phyloP scores from a whole-genome alignment of 2,329 filamentous ascomycete genomes.

The Coniosporium tulheliwenetii region DNA sequence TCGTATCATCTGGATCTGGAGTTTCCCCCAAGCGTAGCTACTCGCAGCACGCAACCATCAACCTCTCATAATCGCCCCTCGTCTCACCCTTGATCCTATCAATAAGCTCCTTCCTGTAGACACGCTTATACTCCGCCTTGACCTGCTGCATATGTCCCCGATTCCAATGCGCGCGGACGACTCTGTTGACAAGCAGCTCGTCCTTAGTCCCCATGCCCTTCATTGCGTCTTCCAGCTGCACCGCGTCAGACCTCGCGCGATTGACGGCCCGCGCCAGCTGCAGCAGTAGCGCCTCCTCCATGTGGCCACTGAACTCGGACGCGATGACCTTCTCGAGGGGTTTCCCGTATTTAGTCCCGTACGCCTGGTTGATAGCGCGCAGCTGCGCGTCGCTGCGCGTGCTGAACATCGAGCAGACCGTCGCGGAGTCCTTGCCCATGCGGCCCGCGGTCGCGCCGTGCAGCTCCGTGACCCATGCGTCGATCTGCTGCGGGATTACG shows the following conservation, averaged over 20 bases:
- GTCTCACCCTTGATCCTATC: slow-evolving; percentile 67
- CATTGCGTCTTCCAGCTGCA: slow-evolving; percentile 76
- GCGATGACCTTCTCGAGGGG: slow-evolving; percentile 59
- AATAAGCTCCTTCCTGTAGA: slow-evolving; percentile 51
- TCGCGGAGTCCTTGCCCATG: slow-evolving; percentile 55
- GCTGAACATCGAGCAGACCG: slow-evolving; percentile 65
- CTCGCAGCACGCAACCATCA: slow-evolving; percentile 49
- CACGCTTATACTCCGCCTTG: slow-evolving; percentile 59
- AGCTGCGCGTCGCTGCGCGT: slow-evolving; percentile 69
- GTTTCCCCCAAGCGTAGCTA: too few species aligned
- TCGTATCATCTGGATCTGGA: too few species aligned
- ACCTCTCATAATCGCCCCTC: slow-evolving; percentile 62
- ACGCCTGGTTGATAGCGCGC: slow-evolving; percentile 62
- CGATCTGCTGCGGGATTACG: slow-evolving; percentile 55
- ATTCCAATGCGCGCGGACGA: slow-evolving; percentile 77
- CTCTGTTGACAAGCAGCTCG: slow-evolving; percentile 56
- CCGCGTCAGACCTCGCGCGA: slow-evolving; percentile 70
- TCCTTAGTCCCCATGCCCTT: slow-evolving; percentile 79
- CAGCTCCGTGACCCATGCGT: slow-evolving; percentile 60
- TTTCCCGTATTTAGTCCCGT: slow-evolving; percentile 55
- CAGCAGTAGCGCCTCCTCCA: slow-evolving; percentile 68
- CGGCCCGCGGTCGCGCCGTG: slow-evolving; percentile 63
- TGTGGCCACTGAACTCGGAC: slow-evolving; percentile 80
- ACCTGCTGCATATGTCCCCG: slow-evolving; percentile 57
- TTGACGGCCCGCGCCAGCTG: slow-evolving; percentile 67